A percentile compares a stretch with the other conserved stretches of the same genome.
These are phyloP conservation scores for Fusarium incarnatum DNA, from an alignment of 2,329 filamentous ascomycete genomes.

Conservation along the genomic window DNA sequence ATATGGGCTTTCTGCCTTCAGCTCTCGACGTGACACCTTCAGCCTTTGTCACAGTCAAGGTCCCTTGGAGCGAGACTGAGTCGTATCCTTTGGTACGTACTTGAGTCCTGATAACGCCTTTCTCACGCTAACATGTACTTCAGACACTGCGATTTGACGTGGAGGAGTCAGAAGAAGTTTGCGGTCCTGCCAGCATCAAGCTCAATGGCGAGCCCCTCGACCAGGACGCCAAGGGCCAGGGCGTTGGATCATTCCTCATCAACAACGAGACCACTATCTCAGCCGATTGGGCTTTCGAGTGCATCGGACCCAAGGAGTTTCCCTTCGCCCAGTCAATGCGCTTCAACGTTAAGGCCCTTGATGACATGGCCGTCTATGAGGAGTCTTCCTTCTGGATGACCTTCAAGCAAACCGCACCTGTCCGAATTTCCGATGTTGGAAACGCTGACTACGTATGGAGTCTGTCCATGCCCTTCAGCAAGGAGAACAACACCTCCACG, in stretches of 20 bases:
- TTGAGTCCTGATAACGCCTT: background rate
- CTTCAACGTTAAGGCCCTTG: constrained; percentile 57
- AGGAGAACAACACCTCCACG: constrained; percentile 14
- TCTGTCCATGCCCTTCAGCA: constrained; percentile 42
- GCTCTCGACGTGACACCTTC: constrained; percentile 37
- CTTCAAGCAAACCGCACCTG: constrained; percentile 60
- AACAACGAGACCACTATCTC: constrained; percentile 54
- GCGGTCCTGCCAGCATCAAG: constrained; percentile 59
- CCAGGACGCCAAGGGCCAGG: constrained; percentile 54
- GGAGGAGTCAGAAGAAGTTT: constrained; percentile 58
- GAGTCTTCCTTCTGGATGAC: constrained; percentile 56
- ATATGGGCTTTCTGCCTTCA: constrained; percentile 30
- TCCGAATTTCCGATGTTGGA: constrained; percentile 57
- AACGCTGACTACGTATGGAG: constrained; percentile 51
- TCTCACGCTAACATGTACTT: constrained; percentile 6
- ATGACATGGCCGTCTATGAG: constrained; percentile 54
- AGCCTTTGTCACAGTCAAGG: constrained; percentile 38
- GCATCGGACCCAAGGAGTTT: constrained; percentile 53
- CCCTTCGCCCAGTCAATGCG: constrained; percentile 59
- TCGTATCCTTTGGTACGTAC: constrained; percentile 42
- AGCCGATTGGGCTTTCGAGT: constrained; percentile 62
- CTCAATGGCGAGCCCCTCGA: constrained; percentile 59
- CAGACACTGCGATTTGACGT: constrained; percentile 59
- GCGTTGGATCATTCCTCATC: constrained; percentile 56
- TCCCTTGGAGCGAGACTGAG: constrained; percentile 28